Conservation (phyloP, 148 eudicot genomes). For the Agrostemma githago region DNA sequence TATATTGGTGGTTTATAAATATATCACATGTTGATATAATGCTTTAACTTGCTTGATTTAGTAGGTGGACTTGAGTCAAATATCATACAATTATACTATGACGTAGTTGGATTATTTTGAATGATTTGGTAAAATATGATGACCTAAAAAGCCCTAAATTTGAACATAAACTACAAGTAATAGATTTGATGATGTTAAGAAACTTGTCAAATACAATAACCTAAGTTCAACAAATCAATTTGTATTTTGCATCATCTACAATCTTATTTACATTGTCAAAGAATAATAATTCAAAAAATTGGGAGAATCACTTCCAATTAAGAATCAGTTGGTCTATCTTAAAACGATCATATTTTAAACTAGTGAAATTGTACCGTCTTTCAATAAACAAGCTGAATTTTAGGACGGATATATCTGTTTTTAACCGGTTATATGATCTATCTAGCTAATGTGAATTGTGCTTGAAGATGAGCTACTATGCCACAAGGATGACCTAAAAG, state of each 20-base stretch:
- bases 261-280: neutral
- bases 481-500: conserved; percentile 33
- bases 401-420: too few species aligned
- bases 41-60: neutral
- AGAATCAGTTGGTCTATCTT: too few species aligned
- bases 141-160: neutral
- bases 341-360: too few species aligned
- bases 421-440: too few species aligned
- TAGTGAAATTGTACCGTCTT: too few species aligned
- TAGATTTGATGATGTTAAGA: neutral
- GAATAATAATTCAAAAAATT: too few species aligned
- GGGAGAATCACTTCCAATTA: too few species aligned
- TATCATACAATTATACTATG: neutral
- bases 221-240: neutral
- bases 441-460: conserved; percentile 15
- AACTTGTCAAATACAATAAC: neutral
- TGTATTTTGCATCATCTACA: conserved; percentile 1
- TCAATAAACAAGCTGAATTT: too few species aligned
- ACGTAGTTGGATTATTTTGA: neutral
- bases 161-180: neutral
- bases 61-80: neutral
- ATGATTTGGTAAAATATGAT: neutral
- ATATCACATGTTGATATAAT: neutral
- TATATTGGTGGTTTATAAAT: neutral
- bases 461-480: conserved; percentile 28